phyloP scores from a whole-genome alignment of 306 rosid species.

The Inga leiocalycina region DNA sequence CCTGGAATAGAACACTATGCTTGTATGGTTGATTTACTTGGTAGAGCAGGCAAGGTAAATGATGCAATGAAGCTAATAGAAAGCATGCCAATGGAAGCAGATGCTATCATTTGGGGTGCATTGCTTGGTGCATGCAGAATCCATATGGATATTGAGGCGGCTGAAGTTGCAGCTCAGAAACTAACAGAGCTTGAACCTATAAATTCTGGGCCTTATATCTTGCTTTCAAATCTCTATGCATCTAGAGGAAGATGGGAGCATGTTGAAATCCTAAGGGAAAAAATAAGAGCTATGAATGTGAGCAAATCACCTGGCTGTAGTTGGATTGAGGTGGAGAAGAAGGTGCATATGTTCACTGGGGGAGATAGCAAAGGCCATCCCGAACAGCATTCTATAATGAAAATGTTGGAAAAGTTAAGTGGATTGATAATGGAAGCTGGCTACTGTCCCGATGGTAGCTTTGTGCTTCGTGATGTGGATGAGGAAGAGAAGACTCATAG shows the following conservation, averaged over 20 bases:
- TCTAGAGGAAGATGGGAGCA: constrained; percentile 60
- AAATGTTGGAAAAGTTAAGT: constrained; percentile 55
- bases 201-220: constrained; percentile 62
- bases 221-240: constrained; percentile 72
- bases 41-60: constrained; percentile 58
- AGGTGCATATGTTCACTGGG: constrained; percentile 64
- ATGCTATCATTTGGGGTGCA: constrained; percentile 71
- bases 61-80: constrained; percentile 60
- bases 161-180: constrained; percentile 59
- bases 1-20: constrained; percentile 60
- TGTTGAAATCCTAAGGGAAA: constrained; percentile 55
- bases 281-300: constrained; percentile 51
- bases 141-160: constrained; percentile 57
- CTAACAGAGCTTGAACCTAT: constrained; percentile 64
- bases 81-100: constrained; percentile 65
- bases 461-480: constrained; percentile 78
- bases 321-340: constrained; percentile 77
- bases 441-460: constrained; percentile 71
- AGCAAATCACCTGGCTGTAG: constrained; percentile 76
- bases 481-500: constrained; percentile 78
- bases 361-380: constrained; percentile 68
- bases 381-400: constrained; percentile 55
- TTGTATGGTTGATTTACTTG: constrained; percentile 71
- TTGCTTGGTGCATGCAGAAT: constrained; percentile 60
- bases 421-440: constrained; percentile 71